Evolutionary conservation across 495 filamentous ascomycete genomes (phyloP).

Genomic region (Jackrogersella minutella): DNA sequence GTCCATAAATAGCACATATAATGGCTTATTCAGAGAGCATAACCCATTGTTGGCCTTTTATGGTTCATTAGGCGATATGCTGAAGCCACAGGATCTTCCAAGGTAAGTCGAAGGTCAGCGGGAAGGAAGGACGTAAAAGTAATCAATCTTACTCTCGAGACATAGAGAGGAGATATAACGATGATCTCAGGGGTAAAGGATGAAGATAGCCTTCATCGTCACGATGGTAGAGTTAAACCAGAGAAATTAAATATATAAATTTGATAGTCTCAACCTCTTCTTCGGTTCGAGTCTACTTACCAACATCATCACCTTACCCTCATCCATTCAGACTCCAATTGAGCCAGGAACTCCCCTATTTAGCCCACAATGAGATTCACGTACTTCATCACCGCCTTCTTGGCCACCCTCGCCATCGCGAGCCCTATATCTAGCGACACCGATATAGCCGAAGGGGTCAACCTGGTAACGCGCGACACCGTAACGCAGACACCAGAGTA

Average conservation of each 20-base stretch:
- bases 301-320: neutral
- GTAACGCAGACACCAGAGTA: slow-evolving; percentile 5
- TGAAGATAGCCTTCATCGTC: neutral
- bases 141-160: neutral
- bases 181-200: neutral
- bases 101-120: neutral
- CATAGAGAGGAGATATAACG: neutral
- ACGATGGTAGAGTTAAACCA: neutral
- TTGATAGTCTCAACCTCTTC: neutral
- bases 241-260: neutral
- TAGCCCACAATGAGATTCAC: slow-evolving; percentile 24
- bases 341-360: neutral
- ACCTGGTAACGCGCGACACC: neutral
- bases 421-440: slow-evolving; percentile 19
- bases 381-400: slow-evolving; percentile 23
- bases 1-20: neutral
- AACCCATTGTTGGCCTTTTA: neutral
- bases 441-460: neutral
- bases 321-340: neutral
- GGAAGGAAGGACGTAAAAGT: neutral
- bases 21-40: neutral
- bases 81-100: neutral
- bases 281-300: neutral
- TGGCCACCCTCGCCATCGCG: slow-evolving; percentile 30
- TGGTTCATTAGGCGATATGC: neutral